phyloP scores from a whole-genome alignment of 345 rosid genomes.

The Salix suchowensis region DNA sequence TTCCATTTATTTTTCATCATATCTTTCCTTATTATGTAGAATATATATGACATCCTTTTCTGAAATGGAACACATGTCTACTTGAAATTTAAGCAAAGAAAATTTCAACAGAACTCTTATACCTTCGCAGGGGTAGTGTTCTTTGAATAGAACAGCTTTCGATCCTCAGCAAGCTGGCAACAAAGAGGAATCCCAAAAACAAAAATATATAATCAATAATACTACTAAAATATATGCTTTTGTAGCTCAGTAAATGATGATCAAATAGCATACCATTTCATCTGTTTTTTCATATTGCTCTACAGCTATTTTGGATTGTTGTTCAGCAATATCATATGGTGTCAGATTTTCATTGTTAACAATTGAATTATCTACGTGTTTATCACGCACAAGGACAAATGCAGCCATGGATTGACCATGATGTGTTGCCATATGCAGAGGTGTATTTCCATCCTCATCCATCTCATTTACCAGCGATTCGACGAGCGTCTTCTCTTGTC shows the following conservation, averaged over 20 bases:
- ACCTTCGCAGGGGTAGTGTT: neutral
- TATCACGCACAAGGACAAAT: neutral
- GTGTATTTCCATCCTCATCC: neutral
- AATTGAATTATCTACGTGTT: neutral
- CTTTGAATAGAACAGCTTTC: neutral
- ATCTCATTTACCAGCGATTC: neutral
- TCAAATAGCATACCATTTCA: neutral
- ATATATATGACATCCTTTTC: no score
- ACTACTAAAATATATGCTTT: neutral
- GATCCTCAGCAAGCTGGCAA: neutral
- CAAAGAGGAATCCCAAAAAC: neutral
- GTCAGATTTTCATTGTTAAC: neutral
- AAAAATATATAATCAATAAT: neutral
- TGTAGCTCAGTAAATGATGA: neutral
- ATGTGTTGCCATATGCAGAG: neutral
- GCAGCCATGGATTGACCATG: neutral
- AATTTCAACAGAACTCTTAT: neutral
- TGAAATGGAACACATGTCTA: neutral
- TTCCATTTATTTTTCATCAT: no score
- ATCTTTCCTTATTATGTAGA: no score
- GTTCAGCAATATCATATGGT: neutral
- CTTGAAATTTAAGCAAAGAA: no score
- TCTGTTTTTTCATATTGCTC: neutral
- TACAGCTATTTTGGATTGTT: neutral
- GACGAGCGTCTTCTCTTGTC: rapidly evolving